phyloP scores from a whole-genome alignment of 495 filamentous ascomycete genomes.

The Hypoxylon crocopeplum region DNA sequence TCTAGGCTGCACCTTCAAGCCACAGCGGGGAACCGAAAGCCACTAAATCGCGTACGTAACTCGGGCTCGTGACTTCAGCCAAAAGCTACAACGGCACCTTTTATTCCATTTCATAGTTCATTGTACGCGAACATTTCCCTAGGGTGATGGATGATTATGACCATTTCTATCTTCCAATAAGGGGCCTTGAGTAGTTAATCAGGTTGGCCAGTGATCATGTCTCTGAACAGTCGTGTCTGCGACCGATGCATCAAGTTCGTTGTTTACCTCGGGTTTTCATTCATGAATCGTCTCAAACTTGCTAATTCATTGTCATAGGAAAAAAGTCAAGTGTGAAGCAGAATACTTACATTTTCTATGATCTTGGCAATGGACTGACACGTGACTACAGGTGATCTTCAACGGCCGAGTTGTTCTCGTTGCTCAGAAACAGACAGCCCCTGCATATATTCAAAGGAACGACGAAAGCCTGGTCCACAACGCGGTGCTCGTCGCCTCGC shows the following conservation, averaged over 20 bases:
- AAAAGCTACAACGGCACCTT: too few relatives aligned
- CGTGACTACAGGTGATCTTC: conserved; percentile 22
- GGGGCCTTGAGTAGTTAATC: not conserved
- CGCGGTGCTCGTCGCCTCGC: conserved; percentile 13
- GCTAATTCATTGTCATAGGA: conserved; percentile 13
- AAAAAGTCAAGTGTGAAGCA: conserved; percentile 37
- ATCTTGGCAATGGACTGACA: not conserved
- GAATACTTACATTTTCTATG: not conserved
- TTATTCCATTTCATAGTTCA: too few relatives aligned
- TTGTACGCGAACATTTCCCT: too few relatives aligned
- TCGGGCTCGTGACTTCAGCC: too few relatives aligned
- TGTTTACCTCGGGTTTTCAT: not conserved
- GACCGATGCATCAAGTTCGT: conserved; percentile 35
- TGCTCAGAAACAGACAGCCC: conserved; percentile 27
- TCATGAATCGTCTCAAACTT: not conserved
- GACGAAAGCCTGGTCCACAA: conserved; percentile 39
- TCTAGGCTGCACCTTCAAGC: too few relatives aligned
- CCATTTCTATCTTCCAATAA: too few relatives aligned
- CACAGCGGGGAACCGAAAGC: too few relatives aligned
- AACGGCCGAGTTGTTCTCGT: conserved; percentile 31
- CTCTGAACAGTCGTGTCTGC: conserved; percentile 30
- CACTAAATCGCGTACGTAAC: too few relatives aligned
- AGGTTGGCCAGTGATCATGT: not conserved
- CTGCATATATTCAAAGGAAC: conserved; percentile 33
- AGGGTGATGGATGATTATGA: too few relatives aligned